Evolutionary conservation across 345 rosid species (phyloP), one percentile per base, ranked within the genome.

Genomic region (Populus ilicifolia): DNA sequence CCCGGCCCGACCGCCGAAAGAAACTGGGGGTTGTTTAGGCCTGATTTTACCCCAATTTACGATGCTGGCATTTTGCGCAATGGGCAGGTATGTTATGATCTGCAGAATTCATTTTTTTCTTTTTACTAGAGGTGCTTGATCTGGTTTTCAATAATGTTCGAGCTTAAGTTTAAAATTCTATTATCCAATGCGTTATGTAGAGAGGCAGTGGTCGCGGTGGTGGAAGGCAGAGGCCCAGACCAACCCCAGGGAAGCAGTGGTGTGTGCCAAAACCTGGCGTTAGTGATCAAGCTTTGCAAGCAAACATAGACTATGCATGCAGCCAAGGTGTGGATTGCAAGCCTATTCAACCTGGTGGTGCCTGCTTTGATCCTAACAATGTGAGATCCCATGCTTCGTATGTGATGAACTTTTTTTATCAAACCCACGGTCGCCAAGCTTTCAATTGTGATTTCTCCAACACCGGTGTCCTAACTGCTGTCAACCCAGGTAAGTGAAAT

Each of bases 291-390:
- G 61, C 35, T 29, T 67, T 75, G 56, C 71, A 66, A 67, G 78
- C 71, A 11, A 86, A 84, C 35, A 86, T 84, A 30, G 71, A 86
- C 44, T 83, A 81, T 67, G 83, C 76, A 74, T 79, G 84, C 72
- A 10, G 77, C 16, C 83, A 82, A 29, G 85, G 85, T 33, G 83
- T 86, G 78, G 76, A 83, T 70, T 81, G 88, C 39, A 63, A 27
- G 79, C 78, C 89, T 11, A 86, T 86, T 33, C 87, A 86, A 61
- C 77, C 80, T 3, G 88, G 89, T 21, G 86, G 87, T 13, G 54
- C 61, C 50, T 83, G 87, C 75, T 83, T 68, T 78, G 65, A 20
- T 12, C 85, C 86, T 0, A 41, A 75, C 54, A 80, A 54, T 17
- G 35, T 41, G 2, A 46, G 82, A 48, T 80, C 84, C 3, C 88